Conservation (phyloP, 2,329 filamentous ascomycete genomes). For the Talaromyces rugulosus region DNA sequence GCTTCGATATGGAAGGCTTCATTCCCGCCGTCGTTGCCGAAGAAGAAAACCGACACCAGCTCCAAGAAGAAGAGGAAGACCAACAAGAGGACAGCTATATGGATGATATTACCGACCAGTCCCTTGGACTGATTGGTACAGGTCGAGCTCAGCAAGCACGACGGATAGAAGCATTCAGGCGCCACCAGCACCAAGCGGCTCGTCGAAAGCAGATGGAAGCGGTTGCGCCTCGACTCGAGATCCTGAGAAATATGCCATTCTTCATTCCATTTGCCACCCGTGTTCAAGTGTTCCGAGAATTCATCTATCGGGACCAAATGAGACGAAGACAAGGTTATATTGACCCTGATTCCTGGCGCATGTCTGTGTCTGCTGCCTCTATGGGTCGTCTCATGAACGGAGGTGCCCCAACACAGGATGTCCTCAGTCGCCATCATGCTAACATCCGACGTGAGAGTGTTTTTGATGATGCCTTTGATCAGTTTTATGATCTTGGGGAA, state of each 20-base stretch:
- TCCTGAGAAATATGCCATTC: conserved; percentile 94
- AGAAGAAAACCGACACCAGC: conserved; percentile 70
- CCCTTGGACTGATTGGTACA: conserved; percentile 49
- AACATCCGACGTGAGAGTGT: conserved; percentile 72
- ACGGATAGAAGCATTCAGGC: conserved; percentile 58
- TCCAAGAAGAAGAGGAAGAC: conserved; percentile 61
- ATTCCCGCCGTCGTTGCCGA: conserved; percentile 81
- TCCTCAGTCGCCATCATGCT: conserved; percentile 63
- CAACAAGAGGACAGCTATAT: conserved; percentile 45
- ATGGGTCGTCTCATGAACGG: conserved; percentile 39
- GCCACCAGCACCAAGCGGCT: conserved; percentile 62
- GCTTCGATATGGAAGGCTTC: conserved; percentile 84
- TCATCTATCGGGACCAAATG: conserved; percentile 77
- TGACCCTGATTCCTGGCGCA: conserved; percentile 72
- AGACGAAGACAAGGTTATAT: conserved; percentile 64
- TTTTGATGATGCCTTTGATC: conserved; percentile 79
- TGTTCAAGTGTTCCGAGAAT: conserved; percentile 89
- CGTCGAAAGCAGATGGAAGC: conserved; percentile 70
- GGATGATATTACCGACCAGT: conserved; percentile 31
- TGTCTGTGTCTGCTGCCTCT: conserved; percentile 49
- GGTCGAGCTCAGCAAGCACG: conserved; percentile 60
- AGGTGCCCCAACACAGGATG: conserved; percentile 34
- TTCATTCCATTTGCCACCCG: conserved; percentile 89
- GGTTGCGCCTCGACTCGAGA: conserved; percentile 80
- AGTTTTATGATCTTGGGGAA: conserved; percentile 77